phyloP scores from a whole-genome alignment of 768 basidiomycete species.

The Leccinum fibrillosum region DNA sequence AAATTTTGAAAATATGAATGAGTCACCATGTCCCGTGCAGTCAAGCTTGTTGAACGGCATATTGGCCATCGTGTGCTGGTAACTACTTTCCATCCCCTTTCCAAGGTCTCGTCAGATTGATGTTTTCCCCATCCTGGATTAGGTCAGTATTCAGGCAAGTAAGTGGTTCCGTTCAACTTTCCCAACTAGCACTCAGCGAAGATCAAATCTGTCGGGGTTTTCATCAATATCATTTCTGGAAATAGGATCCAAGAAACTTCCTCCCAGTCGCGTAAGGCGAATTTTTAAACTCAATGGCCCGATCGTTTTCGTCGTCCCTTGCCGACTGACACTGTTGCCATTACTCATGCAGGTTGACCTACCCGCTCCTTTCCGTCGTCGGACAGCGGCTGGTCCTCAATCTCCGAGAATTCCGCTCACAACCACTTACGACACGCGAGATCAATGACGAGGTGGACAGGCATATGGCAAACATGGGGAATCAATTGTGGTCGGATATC shows the following conservation, averaged over 20 bases:
- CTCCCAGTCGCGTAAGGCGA: not conserved
- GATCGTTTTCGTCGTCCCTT: not conserved
- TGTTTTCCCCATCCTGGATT: not conserved
- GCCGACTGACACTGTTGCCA: not conserved
- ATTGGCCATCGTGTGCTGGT: not conserved
- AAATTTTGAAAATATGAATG: not conserved
- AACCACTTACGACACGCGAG: slow-evolving; percentile 1
- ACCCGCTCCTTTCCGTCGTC: slow-evolving; percentile 12
- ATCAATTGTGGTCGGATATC: not conserved
- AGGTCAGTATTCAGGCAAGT: not conserved
- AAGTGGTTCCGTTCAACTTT: not conserved
- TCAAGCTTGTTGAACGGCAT: not conserved
- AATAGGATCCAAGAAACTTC: slow-evolving; percentile 12
- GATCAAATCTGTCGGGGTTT: not conserved
- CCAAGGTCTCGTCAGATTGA: not conserved
- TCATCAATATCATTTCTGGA: not conserved
- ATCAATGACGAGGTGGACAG: slow-evolving; percentile 8
- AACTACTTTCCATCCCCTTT: not conserved
- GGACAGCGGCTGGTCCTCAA: slow-evolving; percentile 22
- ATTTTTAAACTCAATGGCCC: not conserved
- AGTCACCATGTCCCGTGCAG: not conserved
- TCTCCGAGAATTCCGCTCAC: slow-evolving; percentile 7
- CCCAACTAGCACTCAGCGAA: not conserved
- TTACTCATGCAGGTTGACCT: slow-evolving; percentile 9
- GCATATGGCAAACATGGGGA: not conserved